Evolutionary conservation across 805 yeast species (phyloP).

Genomic region (Cyberlindnera euphorbiiphila): DNA sequence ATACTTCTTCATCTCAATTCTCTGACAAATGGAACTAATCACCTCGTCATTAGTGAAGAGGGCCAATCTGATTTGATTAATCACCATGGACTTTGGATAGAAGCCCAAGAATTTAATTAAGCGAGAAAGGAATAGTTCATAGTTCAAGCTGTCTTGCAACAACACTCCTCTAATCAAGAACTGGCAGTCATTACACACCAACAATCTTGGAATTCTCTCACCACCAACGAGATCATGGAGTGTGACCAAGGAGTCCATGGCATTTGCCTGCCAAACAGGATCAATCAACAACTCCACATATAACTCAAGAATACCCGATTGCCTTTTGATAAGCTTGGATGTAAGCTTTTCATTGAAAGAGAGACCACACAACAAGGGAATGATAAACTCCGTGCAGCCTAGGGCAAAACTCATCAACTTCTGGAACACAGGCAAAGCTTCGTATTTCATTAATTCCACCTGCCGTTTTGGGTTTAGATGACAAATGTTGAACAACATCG

Average conservation of each 20-base stretch:
- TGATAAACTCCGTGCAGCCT: constrained; percentile 43
- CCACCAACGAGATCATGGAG: constrained; percentile 37
- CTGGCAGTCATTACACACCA: constrained; percentile 29
- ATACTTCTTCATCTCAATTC: constrained; percentile 8
- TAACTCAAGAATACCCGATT: constrained; percentile 28
- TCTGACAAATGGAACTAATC: constrained; percentile 13
- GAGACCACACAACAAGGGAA: constrained; percentile 46
- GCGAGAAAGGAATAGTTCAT: constrained; percentile 41
- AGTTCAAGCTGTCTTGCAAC: constrained; percentile 36
- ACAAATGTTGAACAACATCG: constrained; percentile 43
- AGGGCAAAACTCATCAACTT: constrained; percentile 35
- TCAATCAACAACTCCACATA: constrained; percentile 38
- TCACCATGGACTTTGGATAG: constrained; percentile 14
- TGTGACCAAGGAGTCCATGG: constrained; percentile 45
- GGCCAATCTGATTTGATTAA: constrained; percentile 22
- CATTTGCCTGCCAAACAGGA: constrained; percentile 51
- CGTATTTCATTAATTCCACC: constrained; percentile 36
- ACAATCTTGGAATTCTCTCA: constrained; percentile 27
- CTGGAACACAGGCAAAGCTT: constrained; percentile 37
- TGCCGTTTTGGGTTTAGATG: constrained; percentile 41
- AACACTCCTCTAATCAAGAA: constrained; percentile 39
- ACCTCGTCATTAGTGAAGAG: constrained; percentile 17
- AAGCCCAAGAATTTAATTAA: constrained; percentile 32
- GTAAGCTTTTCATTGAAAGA: constrained; percentile 37
- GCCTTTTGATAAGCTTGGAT: constrained; percentile 27